Evolutionary conservation across 2,329 filamentous ascomycete genomes (phyloP).

Genomic region (Pseudophaeomoniella oleicola): DNA sequence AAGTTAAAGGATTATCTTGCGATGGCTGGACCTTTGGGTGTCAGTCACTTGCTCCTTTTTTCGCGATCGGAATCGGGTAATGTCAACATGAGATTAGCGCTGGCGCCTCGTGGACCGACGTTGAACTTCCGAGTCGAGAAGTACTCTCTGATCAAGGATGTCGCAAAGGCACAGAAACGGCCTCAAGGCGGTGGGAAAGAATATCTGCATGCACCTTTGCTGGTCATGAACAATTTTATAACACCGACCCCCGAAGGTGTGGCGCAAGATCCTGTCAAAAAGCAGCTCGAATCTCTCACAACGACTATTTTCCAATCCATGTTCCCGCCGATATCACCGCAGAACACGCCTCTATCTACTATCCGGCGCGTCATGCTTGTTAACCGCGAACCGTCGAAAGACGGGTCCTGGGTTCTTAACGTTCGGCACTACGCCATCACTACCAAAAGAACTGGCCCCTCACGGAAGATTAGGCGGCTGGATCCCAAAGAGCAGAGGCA

Average conservation of each 20-base stretch:
- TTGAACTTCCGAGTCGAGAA: conserved; percentile 88
- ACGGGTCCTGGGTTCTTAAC: conserved; percentile 66
- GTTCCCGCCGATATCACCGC: conserved; percentile 89
- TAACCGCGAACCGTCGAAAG: conserved; percentile 54
- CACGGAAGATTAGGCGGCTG: conserved; percentile 67
- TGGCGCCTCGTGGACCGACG: conserved; percentile 81
- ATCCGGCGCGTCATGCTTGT: conserved; percentile 83
- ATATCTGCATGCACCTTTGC: conserved; percentile 68
- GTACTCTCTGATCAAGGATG: conserved; percentile 86
- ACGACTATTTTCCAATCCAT: conserved; percentile 93
- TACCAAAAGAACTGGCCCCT: conserved; percentile 71
- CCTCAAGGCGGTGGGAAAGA: conserved; percentile 73
- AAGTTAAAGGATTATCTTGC: conserved; percentile 80
- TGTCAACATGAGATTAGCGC: conserved; percentile 75
- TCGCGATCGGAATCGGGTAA: conserved; percentile 81
- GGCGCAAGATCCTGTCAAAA: conserved; percentile 57
- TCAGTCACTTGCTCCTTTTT: conserved; percentile 85
- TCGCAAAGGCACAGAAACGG: conserved; percentile 68
- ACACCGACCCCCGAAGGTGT: conserved; percentile 43
- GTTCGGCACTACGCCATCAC: conserved; percentile 92
- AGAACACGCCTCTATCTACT: conserved; percentile 75
- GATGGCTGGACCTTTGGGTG: conserved; percentile 88
- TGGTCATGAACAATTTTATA: conserved; percentile 97
- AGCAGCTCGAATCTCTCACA: conserved; percentile 81
- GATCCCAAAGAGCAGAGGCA: conserved; percentile 74